phyloP scores from a whole-genome alignment of 1,284 basidiomycete genomes.

The Erythrobasidium hasegawianum region DNA sequence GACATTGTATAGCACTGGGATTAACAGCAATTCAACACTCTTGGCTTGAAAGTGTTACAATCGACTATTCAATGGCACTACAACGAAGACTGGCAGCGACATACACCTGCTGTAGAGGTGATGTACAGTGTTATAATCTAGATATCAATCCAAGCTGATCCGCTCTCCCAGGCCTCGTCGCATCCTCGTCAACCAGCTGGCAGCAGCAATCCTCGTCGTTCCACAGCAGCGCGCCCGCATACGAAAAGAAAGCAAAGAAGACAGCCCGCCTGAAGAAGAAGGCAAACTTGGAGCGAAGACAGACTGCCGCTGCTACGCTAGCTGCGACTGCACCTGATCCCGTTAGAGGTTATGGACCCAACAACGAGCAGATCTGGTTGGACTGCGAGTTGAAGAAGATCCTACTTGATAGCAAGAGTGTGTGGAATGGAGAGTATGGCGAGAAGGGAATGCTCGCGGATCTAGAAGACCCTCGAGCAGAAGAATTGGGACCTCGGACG shows the following conservation, averaged over 20 bases:
- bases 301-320: constrained; percentile 45
- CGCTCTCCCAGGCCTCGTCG: background rate
- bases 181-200: background rate
- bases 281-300: constrained; percentile 47
- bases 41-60: background rate
- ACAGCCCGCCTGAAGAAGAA: constrained; percentile 44
- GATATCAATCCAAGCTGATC: background rate
- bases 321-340: constrained; percentile 59
- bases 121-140: background rate
- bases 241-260: constrained; percentile 36
- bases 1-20: background rate
- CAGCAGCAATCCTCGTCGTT: constrained; percentile 19
- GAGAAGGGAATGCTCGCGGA: constrained; percentile 10
- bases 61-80: background rate
- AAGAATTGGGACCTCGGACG: constrained; percentile 4
- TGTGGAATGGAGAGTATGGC: constrained; percentile 47
- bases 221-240: constrained; percentile 14
- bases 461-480: constrained; percentile 5
- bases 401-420: constrained; percentile 58
- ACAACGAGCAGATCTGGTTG: constrained; percentile 63
- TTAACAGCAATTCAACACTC: background rate
- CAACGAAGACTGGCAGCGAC: background rate
- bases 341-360: constrained; percentile 64
- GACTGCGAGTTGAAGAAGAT: constrained; percentile 61
- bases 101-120: constrained; percentile 20